Base-by-base conservation (phyloP, 1,284 basidiomycete genomes). In the Neonothopanus nambi region DNA sequence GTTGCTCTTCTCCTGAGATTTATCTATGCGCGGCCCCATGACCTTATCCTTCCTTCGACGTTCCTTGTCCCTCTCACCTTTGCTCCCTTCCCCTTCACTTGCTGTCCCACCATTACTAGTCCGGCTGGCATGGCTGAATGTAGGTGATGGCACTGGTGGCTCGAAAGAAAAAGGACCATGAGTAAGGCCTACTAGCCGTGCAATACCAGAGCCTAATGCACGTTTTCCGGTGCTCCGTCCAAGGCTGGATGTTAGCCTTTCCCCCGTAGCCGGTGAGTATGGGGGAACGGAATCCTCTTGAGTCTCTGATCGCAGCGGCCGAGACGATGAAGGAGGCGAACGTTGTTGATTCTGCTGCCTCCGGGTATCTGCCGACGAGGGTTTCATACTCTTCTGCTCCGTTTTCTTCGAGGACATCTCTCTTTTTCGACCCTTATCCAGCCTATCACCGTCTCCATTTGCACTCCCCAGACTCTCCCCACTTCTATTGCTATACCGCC, bases 141-240 rank as follows among this genome's bases (percentile, higher is more conserved):
- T 69, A 5, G 77, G 72, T 3, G 75, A 72, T 20, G 73, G 70
- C 0, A 79, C 76, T 1, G 77, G 68, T 8, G 77, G 75, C 55
- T 80, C 78, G 57, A 80, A 80, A 3, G 73, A 61, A 53, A 80
- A 80, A 21, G 71, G 67, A 8, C 74, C 74, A 63, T 78, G 78
- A 1, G 66, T 11, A 3, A 70, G 39, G 57, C 68, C 60, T 55
- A 68, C 58, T 30, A 56, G 63, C 48, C 58, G 67, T 41, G 57
- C 61, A 48, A 71, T 65, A 15, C 63, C 67, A 45, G 47, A 53
- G 20, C 61, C 62, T 52, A 66, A 56, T 26, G 57, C 50, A 38
- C 51, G 58, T 48, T 61, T 67, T 2, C 70, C 71, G 2, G 64
- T 61, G 23, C 67, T 69, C 53, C 63, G 69, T 15, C 74, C 65